These are phyloP conservation scores for Suhomyces choctaworum DNA, from an alignment of 1,139 yeast species.

Conservation along the genomic window DNA sequence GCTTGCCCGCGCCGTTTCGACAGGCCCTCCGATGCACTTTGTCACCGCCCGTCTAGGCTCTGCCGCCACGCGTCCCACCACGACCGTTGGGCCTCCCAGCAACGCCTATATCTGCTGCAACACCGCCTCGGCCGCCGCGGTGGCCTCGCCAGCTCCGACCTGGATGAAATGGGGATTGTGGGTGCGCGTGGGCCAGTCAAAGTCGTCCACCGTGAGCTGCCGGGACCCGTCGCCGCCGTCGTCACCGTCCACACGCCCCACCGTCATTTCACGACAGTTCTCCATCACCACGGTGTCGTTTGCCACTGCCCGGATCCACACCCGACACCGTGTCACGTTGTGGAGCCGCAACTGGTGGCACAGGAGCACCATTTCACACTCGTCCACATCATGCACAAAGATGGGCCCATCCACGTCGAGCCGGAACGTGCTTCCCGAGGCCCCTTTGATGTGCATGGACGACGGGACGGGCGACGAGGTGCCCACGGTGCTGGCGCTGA, in stretches of 20 bases:
- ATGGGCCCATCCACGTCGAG: conserved; percentile 35
- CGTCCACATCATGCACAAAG: conserved; percentile 25
- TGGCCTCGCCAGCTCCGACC: not conserved
- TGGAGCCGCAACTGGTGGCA: conserved; percentile 48
- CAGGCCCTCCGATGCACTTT: too few relatives aligned
- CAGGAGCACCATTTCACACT: conserved; percentile 26
- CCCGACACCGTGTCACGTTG: conserved; percentile 22
- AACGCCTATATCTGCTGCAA: too few relatives aligned
- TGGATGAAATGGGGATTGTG: conserved; percentile 19
- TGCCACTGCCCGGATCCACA: conserved; percentile 22
- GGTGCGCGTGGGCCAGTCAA: conserved; percentile 25
- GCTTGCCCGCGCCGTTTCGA: too few relatives aligned
- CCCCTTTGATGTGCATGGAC: conserved; percentile 28
- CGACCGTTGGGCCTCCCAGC: too few relatives aligned
- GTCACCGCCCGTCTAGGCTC: too few relatives aligned
- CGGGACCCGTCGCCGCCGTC: too few relatives aligned
- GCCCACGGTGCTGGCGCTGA: conserved; percentile 15
- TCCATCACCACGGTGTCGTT: conserved; percentile 38
- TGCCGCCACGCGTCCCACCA: too few relatives aligned
- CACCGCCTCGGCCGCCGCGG: too few relatives aligned
- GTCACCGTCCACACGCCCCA: conserved; percentile 15
- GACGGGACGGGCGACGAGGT: conserved; percentile 11
- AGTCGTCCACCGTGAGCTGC: conserved; percentile 31
- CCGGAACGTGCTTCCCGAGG: conserved; percentile 19
- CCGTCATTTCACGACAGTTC: conserved; percentile 24